These are phyloP conservation scores for Cytospora leucostoma DNA, from an alignment of 2,329 filamentous ascomycete species.

Conservation along the genomic window DNA sequence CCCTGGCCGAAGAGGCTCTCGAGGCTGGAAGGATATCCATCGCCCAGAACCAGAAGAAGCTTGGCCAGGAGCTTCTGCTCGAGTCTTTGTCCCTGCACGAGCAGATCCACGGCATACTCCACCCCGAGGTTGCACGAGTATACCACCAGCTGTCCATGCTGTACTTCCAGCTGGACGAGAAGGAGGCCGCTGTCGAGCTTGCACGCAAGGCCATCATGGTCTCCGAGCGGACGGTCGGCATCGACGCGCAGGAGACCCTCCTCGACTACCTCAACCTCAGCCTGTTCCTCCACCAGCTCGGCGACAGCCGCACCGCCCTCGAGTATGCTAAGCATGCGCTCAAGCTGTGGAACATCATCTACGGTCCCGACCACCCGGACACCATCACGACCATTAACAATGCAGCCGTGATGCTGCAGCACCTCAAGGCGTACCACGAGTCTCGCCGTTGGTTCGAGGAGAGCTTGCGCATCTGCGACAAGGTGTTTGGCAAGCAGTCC, in stretches of 20 bases:
- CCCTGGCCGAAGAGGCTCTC: slow-evolving; percentile 90
- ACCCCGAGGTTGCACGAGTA: slow-evolving; percentile 91
- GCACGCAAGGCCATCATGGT: slow-evolving; percentile 97
- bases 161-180: slow-evolving; percentile 97
- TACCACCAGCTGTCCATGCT: slow-evolving; percentile 95
- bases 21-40: slow-evolving; percentile 97
- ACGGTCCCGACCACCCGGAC: slow-evolving; percentile 89
- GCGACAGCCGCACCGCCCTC: slow-evolving; percentile 86
- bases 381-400: slow-evolving; percentile 99
- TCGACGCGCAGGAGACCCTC: slow-evolving; percentile 92
- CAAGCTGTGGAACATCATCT: slow-evolving; percentile 95
- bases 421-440: slow-evolving; percentile 90
- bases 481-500: slow-evolving; percentile 83
- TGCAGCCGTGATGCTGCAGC: slow-evolving; percentile 96
- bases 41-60: slow-evolving; percentile 89
- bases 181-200: slow-evolving; percentile 90
- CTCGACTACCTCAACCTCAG: slow-evolving; percentile 95
- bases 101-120: slow-evolving; percentile 96
- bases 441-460: slow-evolving; percentile 97
- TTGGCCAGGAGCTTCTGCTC: slow-evolving; percentile 93
- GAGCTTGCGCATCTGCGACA: slow-evolving; percentile 84
- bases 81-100: slow-evolving; percentile 95
- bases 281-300: slow-evolving; percentile 88
- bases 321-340: slow-evolving; percentile 89
- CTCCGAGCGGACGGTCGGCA: slow-evolving; percentile 87